Base-by-base conservation (phyloP, 2,329 filamentous ascomycete genomes). In the Aspergillus clavatus region DNA sequence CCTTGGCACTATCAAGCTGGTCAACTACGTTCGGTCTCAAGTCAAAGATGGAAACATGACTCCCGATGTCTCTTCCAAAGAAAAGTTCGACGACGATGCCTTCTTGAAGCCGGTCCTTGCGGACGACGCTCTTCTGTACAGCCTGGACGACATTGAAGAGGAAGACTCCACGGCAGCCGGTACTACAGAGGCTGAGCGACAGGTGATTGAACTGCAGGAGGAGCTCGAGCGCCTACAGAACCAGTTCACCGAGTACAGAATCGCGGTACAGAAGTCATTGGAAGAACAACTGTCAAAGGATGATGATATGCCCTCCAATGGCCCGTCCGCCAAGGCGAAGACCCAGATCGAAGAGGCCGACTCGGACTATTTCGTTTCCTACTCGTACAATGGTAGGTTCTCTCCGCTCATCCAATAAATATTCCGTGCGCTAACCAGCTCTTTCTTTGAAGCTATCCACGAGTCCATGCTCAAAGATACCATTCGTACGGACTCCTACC, bases 381-480 rank as follows among this genome's bases (percentile, higher is more conserved):
- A 85, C 61, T 76, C 80, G 11, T 78, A 78, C 61, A 90, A 78
- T 80, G 82, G 84, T 86, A 68, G 51, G 73, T 56, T 31, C 18
- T 12, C 22, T 22, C 40, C 10, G n/a, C 16, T 16, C 10, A 12
- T 22, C 6, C 10, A 18, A 1, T 6, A 12, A 4, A 16, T 18
- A 26, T 16, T n/a, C 7, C 16, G 14, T 8, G 10, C 23, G 37
- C 26, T 38, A 24, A 42, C 21, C 41, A 33, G 11, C 37, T 19
- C 23, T 21, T 10, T 39, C 36, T 12, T 52, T 56, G 44, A 55
- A 86, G 87, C 89, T 46, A 96, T 97, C 45, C 90, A 97, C 66
- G 89, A 95, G 63, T 89, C 86, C 6, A 97, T 97, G 90, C 78
- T 97, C 51, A 95, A 95, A 66, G 90, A 97, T 61, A 76, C 80